A percentile compares a stretch with the other conserved stretches of the same genome.
Conservation (phyloP, 148 eudicot species). For the Vaccinium vitisidaea region DNA sequence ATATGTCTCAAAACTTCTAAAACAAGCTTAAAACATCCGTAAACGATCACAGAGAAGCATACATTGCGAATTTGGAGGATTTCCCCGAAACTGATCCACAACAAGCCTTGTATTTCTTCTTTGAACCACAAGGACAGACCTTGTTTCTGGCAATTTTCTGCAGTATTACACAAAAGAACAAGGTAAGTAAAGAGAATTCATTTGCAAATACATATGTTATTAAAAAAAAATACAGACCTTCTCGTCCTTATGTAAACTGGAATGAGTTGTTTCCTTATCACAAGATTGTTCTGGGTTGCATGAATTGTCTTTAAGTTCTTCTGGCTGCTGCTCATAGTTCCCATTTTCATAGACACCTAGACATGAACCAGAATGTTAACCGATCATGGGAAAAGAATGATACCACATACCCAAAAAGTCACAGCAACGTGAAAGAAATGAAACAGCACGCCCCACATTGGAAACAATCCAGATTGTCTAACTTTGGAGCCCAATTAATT, state of each 20-base stretch:
- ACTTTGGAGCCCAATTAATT: conserved; percentile 10
- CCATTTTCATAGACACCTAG: conserved; percentile 32
- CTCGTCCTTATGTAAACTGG: conserved; percentile 37
- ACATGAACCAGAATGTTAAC: conserved; percentile 7
- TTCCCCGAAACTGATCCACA: conserved; percentile 73
- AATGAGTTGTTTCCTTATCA: conserved; percentile 28
- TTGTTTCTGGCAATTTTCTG: conserved; percentile 82
- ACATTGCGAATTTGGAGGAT: conserved; percentile 47
- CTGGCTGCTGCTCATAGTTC: conserved; percentile 23
- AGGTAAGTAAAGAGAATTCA: neutral
- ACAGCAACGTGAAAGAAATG: conserved; percentile 9
- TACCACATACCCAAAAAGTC: neutral
- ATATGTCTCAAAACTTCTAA: neutral
- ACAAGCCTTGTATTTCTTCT: conserved; percentile 90
- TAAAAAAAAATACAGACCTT: conserved; percentile 50
- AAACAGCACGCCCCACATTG: neutral
- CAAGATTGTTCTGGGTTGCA: conserved; percentile 29
- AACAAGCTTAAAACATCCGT: neutral
- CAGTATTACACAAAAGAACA: conserved; percentile 14
- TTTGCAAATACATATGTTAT: neutral
- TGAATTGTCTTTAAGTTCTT: conserved; percentile 19
- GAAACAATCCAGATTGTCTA: neutral
- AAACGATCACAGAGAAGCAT: conserved; percentile 29
- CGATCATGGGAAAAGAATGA: neutral
- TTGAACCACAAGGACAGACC: conserved; percentile 86